These are phyloP conservation scores for Fusarium sp. DNA, from an alignment of 2,329 filamentous ascomycete genomes.

Conservation along the genomic window DNA sequence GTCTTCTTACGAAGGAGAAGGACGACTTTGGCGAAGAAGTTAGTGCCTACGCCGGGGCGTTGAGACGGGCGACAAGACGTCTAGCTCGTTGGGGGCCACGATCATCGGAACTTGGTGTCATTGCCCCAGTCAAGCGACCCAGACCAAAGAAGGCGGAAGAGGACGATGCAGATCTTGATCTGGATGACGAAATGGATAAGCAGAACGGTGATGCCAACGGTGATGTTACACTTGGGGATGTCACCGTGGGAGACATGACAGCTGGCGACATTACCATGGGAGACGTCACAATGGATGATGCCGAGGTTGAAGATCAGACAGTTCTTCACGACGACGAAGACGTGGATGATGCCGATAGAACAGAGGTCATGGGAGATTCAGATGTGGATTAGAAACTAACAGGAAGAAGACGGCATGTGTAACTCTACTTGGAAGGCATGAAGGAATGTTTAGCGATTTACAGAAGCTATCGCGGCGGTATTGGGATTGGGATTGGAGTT, in stretches of 20 bases:
- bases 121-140: slow-evolving; percentile 56
- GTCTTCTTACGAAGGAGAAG: slow-evolving; percentile 67
- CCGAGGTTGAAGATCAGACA: slow-evolving; percentile 60
- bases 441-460: slow-evolving; percentile 29
- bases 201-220: slow-evolving; percentile 36
- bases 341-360: slow-evolving; percentile 54
- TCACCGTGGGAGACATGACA: slow-evolving; percentile 46
- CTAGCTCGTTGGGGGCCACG: slow-evolving; percentile 73
- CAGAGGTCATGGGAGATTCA: slow-evolving; percentile 51
- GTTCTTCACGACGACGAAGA: slow-evolving; percentile 55
- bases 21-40: slow-evolving; percentile 84
- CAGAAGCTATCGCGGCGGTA: slow-evolving; percentile 8
- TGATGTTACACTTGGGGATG: slow-evolving; percentile 56
- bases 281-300: slow-evolving; percentile 62
- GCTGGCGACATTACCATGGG: slow-evolving; percentile 41
- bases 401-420: slow-evolving; percentile 1
- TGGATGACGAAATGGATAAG: slow-evolving; percentile 41
- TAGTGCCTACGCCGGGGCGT: slow-evolving; percentile 70
- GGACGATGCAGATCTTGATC: slow-evolving; percentile 40
- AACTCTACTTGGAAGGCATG: slow-evolving; percentile 13
- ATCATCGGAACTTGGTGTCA: slow-evolving; percentile 56
- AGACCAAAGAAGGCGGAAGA: slow-evolving; percentile 43
- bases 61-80: slow-evolving; percentile 70
- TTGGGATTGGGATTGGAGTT: slow-evolving; percentile 29
- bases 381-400: slow-evolving; percentile 43